Percentiles rank a stretch among this genome's conserved stretches.
phyloP scores from a whole-genome alignment of 495 filamentous ascomycete species.

The Penicillium cosmopolitanum region DNA sequence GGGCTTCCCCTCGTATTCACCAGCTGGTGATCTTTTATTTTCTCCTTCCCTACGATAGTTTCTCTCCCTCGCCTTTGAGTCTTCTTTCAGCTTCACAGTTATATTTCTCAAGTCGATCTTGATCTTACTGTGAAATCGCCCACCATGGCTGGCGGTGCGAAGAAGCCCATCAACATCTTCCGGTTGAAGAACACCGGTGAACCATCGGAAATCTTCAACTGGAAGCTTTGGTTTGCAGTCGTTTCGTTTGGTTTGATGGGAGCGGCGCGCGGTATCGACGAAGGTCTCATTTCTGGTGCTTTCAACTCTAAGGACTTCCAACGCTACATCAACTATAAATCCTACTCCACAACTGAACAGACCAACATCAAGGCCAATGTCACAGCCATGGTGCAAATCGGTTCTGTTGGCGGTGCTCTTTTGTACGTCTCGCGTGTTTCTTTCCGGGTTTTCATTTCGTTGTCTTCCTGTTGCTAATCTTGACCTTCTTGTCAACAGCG shows the following conservation, averaged over 20 bases:
- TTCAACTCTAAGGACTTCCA: conserved; percentile 68
- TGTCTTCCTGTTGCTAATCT: neutral
- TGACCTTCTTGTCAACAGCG: conserved; percentile 33
- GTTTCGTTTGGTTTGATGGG: conserved; percentile 70
- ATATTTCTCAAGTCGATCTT: neutral
- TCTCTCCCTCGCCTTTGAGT: neutral
- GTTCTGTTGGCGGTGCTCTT: conserved; percentile 65
- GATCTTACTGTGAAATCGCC: neutral
- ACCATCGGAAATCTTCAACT: conserved; percentile 64
- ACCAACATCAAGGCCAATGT: conserved; percentile 71
- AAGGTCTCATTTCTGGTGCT: conserved; percentile 69
- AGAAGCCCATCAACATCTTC: conserved; percentile 71
- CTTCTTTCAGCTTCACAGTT: neutral
- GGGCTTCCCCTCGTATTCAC: neutral
- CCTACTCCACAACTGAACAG: conserved; percentile 54
- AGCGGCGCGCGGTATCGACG: conserved; percentile 67
- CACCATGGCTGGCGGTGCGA: conserved; percentile 63
- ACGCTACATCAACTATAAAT: conserved; percentile 56
- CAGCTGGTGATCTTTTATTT: conserved; percentile 5
- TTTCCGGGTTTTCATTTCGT: neutral
- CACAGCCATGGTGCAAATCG: conserved; percentile 73
- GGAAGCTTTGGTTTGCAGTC: conserved; percentile 67
- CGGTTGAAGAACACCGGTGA: conserved; percentile 56
- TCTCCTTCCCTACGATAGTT: neutral
- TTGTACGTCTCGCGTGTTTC: conserved; percentile 42